Evolutionary conservation across 345 rosid species (phyloP).

Genomic region (Limnanthes douglasii): DNA sequence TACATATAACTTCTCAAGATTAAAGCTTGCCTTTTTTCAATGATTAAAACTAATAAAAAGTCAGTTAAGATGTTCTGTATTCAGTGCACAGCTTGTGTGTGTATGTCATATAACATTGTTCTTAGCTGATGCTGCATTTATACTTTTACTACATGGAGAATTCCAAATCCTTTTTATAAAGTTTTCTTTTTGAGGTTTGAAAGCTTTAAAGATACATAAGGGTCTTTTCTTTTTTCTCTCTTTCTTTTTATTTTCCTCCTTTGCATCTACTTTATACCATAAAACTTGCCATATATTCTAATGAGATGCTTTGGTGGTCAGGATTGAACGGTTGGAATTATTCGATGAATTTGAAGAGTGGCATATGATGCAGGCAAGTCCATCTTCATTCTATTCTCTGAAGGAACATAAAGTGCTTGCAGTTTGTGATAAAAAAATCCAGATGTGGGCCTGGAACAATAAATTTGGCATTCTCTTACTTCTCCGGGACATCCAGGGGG

Average conservation of each 20-base stretch:
- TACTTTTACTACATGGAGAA: slow-evolving; percentile 9
- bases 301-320: slow-evolving; percentile 17
- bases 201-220: slow-evolving; percentile 6
- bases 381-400: slow-evolving; percentile 6
- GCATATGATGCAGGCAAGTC: slow-evolving; percentile 98
- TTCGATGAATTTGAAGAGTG: slow-evolving; percentile 97
- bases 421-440: too few species aligned
- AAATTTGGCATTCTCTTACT: too few species aligned
- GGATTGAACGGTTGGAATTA: slow-evolving; percentile 86
- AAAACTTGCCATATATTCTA: slow-evolving; percentile 12
- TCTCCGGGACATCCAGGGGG: too few species aligned
- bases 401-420: too few species aligned
- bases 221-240: slow-evolving; percentile 3
- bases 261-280: slow-evolving; percentile 4
- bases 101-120: slow-evolving; percentile 2
- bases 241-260: slow-evolving; percentile 2
- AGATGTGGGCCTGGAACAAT: too few species aligned
- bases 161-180: slow-evolving; percentile 8
- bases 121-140: slow-evolving; percentile 3
- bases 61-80: too few species aligned
- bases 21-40: too few species aligned
- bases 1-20: too few species aligned
- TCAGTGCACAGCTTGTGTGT: too few species aligned
- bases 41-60: not conserved
- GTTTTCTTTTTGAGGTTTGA: slow-evolving; percentile 10